Conservation (phyloP, 345 rosid genomes). For the Erucastrum elatum region DNA sequence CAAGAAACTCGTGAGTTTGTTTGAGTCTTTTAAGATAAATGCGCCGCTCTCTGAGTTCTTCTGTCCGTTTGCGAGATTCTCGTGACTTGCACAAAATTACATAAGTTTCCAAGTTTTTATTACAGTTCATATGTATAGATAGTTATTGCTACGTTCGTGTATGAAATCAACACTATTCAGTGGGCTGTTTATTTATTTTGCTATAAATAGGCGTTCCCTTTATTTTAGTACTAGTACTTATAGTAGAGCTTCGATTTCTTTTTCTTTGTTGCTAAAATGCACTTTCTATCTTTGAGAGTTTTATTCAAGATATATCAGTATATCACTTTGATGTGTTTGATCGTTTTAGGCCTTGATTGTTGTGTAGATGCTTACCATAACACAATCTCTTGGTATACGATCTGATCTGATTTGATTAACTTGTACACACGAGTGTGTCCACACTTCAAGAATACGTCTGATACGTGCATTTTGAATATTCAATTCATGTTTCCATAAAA, state of each 20-base stretch:
- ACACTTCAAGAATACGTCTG: neutral
- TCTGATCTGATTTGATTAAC: neutral
- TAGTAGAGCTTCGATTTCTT: neutral
- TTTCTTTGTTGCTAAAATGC: neutral
- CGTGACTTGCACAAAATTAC: constrained; percentile 21
- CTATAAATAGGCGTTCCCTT: neutral
- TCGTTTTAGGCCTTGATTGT: neutral
- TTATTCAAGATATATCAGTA: neutral
- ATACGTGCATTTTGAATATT: neutral
- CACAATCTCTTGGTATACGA: neutral
- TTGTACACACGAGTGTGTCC: neutral
- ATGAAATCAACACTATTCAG: neutral
- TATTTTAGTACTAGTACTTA: neutral
- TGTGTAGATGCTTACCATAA: neutral
- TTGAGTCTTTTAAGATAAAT: constrained; percentile 29
- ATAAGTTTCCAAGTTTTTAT: neutral
- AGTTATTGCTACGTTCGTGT: neutral
- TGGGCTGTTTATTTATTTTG: neutral
- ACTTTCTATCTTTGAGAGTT: neutral
- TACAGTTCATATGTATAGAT: neutral
- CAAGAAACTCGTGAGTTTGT: constrained; percentile 34
- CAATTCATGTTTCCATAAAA: neutral
- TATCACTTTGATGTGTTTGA: neutral
- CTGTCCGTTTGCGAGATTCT: constrained; percentile 27
- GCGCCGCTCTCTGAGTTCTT: constrained; percentile 17